Conservation (phyloP, 805 yeast species). For the Candida cerambycidarum region DNA sequence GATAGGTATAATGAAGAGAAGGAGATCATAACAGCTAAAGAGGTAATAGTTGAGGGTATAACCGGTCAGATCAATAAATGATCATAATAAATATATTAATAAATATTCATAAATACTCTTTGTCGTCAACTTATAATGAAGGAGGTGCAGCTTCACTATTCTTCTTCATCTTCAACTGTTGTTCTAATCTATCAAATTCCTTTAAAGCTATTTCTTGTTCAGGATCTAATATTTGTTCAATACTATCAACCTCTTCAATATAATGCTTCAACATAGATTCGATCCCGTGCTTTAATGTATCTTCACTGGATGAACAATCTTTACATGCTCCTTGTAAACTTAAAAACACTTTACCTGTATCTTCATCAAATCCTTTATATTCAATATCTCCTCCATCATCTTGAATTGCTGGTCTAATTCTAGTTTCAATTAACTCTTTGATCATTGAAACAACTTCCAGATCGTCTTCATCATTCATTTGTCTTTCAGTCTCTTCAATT, state of each 20-base stretch:
- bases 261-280: constrained; percentile 97
- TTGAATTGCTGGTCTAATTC: constrained; percentile 96
- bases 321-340: constrained; percentile 96
- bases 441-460: constrained; percentile 82
- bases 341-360: constrained; percentile 82
- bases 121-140: constrained; percentile 17
- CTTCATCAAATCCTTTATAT: constrained; percentile 81
- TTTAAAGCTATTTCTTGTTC: constrained; percentile 74
- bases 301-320: constrained; percentile 85
- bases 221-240: constrained; percentile 78
- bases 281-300: constrained; percentile 91
- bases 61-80: no score
- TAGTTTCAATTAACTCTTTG: constrained; percentile 87
- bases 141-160: constrained; percentile 20
- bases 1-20: constrained; percentile 22
- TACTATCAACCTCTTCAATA: constrained; percentile 91
- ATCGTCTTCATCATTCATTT: constrained; percentile 56
- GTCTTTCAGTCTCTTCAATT: constrained; percentile 38
- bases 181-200: constrained; percentile 84
- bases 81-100: constrained; percentile 11
- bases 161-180: constrained; percentile 27
- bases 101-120: constrained; percentile 8
- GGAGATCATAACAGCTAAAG: constrained; percentile 15
- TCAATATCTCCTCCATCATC: constrained; percentile 99
- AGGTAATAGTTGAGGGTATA: constrained; percentile 17